Percentiles rank a stretch among this genome's conserved stretches.
These are phyloP conservation scores for Lagenaria siceraria DNA, from an alignment of 306 rosid genomes.

Conservation along the genomic window DNA sequence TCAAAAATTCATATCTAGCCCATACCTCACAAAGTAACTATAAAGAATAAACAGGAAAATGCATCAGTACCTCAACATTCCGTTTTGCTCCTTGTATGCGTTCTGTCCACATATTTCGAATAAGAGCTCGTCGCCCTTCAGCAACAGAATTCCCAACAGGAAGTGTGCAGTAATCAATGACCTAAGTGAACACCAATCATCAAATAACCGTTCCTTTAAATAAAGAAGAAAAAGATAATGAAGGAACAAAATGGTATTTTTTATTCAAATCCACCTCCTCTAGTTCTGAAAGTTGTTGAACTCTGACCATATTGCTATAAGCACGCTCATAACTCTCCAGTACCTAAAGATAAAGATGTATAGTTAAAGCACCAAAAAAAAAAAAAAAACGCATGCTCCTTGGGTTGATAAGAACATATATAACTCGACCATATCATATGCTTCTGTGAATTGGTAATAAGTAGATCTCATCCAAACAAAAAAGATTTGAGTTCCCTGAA, in stretches of 20 bases:
- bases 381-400: no score
- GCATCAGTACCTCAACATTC: slow-evolving; percentile 67
- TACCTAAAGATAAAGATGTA: slow-evolving; percentile 37
- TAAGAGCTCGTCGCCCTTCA: slow-evolving; percentile 85
- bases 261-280: slow-evolving; percentile 66
- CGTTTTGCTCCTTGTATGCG: slow-evolving; percentile 91
- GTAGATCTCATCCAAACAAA: background rate
- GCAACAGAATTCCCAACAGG: slow-evolving; percentile 60
- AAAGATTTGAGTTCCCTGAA: background rate
- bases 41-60: background rate
- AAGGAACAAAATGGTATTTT: background rate
- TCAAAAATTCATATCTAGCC: background rate
- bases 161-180: slow-evolving; percentile 87
- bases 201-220: background rate
- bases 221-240: background rate
- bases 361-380: background rate
- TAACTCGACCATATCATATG: background rate
- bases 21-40: background rate
- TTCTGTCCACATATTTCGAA: slow-evolving; percentile 98
- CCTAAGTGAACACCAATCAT: slow-evolving; percentile 31
- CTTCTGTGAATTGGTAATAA: background rate
- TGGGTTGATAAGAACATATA: background rate
- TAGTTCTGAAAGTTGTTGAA: slow-evolving; percentile 87
- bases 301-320: slow-evolving; percentile 92
- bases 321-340: slow-evolving; percentile 98